A percentile compares a stretch with the other conserved stretches of the same genome.
These are phyloP conservation scores for Lepiota venenata DNA, from an alignment of 768 basidiomycete species.

Conservation along the genomic window DNA sequence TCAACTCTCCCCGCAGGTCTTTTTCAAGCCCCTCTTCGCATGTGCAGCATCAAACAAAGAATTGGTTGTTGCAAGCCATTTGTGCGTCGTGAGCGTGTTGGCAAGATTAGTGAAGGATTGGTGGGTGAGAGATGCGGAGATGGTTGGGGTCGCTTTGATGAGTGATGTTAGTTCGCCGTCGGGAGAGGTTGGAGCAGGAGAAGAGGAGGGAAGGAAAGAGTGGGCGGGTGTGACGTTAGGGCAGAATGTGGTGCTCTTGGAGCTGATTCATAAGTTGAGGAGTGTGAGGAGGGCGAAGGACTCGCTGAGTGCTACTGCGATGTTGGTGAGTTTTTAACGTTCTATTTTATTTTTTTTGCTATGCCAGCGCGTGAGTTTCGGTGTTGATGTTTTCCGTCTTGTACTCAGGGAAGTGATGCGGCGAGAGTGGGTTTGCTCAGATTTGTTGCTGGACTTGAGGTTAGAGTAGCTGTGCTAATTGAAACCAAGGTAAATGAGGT, in stretches of 20 bases:
- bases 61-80: slow-evolving; percentile 53
- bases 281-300: slow-evolving; percentile 40
- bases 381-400: not conserved
- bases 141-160: slow-evolving; percentile 70
- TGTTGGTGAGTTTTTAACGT: not conserved
- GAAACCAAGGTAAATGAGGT: slow-evolving; percentile 46
- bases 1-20: slow-evolving; percentile 51
- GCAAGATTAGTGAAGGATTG: slow-evolving; percentile 55
- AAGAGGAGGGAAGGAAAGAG: slow-evolving; percentile 10
- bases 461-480: slow-evolving; percentile 50
- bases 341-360: not conserved
- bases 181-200: slow-evolving; percentile 18
- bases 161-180: slow-evolving; percentile 34
- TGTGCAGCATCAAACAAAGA: slow-evolving; percentile 67
- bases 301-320: not conserved
- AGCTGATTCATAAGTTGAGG: slow-evolving; percentile 55
- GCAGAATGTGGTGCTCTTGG: slow-evolving; percentile 57
- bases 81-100: slow-evolving; percentile 49
- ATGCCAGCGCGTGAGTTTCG: not conserved
- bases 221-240: slow-evolving; percentile 58
- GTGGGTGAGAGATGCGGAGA: slow-evolving; percentile 69
- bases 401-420: slow-evolving; percentile 26
- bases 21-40: slow-evolving; percentile 70
- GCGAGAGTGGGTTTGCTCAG: slow-evolving; percentile 28
- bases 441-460: slow-evolving; percentile 57